Conservation (phyloP, 306 rosid genomes). For the Pterocarpus macrocarpus region DNA sequence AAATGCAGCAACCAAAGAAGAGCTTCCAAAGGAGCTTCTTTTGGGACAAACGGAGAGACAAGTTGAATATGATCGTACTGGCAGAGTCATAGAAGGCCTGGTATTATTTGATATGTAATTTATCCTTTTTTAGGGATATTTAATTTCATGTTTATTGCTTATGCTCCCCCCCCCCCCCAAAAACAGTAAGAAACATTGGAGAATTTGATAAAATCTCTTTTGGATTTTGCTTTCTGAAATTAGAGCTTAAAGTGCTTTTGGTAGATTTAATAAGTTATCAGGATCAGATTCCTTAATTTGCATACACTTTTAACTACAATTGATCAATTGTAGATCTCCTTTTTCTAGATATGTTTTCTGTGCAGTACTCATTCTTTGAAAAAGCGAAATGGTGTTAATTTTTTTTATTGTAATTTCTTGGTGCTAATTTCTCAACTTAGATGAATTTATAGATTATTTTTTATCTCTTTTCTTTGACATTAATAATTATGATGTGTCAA, state of each 20-base stretch:
- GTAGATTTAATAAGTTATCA: neutral
- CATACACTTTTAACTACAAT: neutral
- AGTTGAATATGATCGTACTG: slow-evolving; percentile 73
- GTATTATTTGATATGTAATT: slow-evolving; percentile 39
- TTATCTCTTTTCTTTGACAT: neutral
- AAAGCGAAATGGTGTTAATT: neutral
- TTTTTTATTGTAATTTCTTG: neutral
- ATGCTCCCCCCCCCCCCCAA: no score
- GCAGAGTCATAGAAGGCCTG: slow-evolving; percentile 67
- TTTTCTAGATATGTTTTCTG: neutral
- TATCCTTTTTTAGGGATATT: slow-evolving; percentile 2
- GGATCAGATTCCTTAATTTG: neutral
- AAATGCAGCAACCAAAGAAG: slow-evolving; percentile 63
- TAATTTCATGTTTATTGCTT: neutral
- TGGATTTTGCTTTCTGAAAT: slow-evolving; percentile 24
- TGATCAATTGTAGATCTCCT: slow-evolving; percentile 2
- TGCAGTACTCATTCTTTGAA: neutral
- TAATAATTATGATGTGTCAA: neutral
- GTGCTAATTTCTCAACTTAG: slow-evolving; percentile 2
- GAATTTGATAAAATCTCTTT: neutral
- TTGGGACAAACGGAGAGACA: slow-evolving; percentile 71
- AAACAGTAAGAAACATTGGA: no score
- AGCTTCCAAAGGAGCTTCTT: slow-evolving; percentile 72
- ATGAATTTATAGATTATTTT: neutral
- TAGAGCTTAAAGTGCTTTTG: neutral